phyloP scores from a whole-genome alignment of 805 yeast genomes.

The Wickerhamomyces queroliae region DNA sequence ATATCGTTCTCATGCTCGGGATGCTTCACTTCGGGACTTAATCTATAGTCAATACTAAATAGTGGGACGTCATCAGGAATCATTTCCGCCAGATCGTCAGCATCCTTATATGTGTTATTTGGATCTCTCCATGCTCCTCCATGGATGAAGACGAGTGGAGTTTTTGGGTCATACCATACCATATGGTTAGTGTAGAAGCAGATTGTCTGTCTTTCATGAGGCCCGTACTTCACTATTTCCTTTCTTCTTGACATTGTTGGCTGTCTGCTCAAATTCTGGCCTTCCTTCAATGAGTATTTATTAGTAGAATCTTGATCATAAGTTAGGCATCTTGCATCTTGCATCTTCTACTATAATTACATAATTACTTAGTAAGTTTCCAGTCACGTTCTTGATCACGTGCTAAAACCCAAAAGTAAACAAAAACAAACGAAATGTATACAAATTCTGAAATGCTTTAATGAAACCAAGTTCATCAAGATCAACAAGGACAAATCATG shows the following conservation, averaged over 20 bases:
- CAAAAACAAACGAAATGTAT: no score
- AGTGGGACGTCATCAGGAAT: slow-evolving; percentile 15
- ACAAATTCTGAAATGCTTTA: no score
- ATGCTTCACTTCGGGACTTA: slow-evolving; percentile 56
- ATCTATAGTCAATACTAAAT: slow-evolving; percentile 52
- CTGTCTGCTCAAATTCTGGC: no score
- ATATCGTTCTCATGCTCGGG: slow-evolving; percentile 62
- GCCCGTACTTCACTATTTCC: slow-evolving; percentile 1
- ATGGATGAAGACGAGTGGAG: slow-evolving; percentile 55
- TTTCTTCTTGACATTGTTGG: background rate
- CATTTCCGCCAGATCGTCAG: slow-evolving; percentile 25
- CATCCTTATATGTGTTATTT: slow-evolving; percentile 52
- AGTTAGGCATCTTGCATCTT: no score
- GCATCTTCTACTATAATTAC: no score
- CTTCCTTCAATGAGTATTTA: no score
- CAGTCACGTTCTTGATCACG: no score
- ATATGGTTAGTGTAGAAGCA: background rate
- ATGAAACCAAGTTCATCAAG: no score
- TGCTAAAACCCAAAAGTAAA: no score
- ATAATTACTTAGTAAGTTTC: no score
- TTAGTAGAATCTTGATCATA: no score
- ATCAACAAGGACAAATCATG: no score
- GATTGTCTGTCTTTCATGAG: background rate
- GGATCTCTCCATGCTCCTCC: slow-evolving; percentile 91
- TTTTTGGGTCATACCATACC: background rate